Evolutionary conservation across 2,329 filamentous ascomycete species (phyloP), one percentile per base, ranked within the genome.

Genomic region (Trichoderma aggressivum): DNA sequence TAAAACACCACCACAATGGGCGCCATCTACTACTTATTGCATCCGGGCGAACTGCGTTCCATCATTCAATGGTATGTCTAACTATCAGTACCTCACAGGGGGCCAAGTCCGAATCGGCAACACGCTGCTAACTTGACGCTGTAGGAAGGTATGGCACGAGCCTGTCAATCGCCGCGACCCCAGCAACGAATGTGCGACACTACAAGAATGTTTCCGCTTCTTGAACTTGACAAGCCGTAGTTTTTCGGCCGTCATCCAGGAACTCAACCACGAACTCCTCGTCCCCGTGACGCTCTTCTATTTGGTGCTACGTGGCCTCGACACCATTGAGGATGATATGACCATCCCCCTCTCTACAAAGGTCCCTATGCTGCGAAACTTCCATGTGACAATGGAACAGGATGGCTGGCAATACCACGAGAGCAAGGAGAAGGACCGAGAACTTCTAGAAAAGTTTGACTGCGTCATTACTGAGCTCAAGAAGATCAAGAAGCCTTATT

Each of bases 291-390:
- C 91, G 70, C 86, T 98, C 11, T 99, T 99, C 87, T 99, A 99
- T 84, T 89, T 99, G 32, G 89, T 94, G 67, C 87, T 99, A 69
- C 93, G 96, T 73, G 96, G 93, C 60, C 88, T 99, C 64, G 96
- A 99, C 82, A 99, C 96, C n/a, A 93, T 99, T 72, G 96, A 99
- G 83, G 96, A 99, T 85, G 96, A 99, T 82, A 98, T 98, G 90
- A 97, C 94, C 6, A 91, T 99, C 72, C 86, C 91, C 3, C 84
- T 95, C 50, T 87, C 88, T 74, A 90, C 88, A 78, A 99, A 99
- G 84, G 92, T 97, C 78, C 94, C 94, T 2, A 82, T 98, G 70
- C 85, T 99, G 73, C 90, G 95, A 73, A 86, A 91, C 60, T 99
- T 99, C 81, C 86, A 97, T 79, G 84, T 91, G 70, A 87, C 91